Conservation (phyloP, 805 yeast genomes). For the Clavispora vitiphila region DNA sequence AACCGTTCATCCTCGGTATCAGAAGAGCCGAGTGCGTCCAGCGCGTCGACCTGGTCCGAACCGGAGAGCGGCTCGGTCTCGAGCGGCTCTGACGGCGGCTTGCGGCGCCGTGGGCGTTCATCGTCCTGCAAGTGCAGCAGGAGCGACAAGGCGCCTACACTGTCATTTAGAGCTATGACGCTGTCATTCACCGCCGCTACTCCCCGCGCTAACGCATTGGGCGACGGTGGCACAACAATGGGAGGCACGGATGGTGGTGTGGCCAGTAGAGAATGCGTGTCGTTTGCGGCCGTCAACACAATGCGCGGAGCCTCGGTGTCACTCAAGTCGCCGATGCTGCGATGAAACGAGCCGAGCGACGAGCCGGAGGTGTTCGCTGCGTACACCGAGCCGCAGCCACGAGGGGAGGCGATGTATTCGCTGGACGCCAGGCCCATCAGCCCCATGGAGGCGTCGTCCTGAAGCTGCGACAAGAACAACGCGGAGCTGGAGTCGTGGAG, state of each 20-base stretch:
- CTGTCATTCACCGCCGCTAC: conserved; percentile 4
- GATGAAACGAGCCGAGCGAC: conserved; percentile 9
- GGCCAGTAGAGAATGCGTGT: neutral
- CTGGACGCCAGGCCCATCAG: conserved; percentile 1
- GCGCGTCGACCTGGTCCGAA: conserved; percentile 4
- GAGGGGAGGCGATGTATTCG: neutral
- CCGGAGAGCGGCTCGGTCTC: neutral
- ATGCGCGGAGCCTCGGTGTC: neutral
- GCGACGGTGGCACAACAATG: conserved; percentile 24
- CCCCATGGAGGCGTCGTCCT: conserved; percentile 6
- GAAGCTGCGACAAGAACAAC: conserved; percentile 1
- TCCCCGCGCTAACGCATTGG: conserved; percentile 24
- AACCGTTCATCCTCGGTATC: conserved; percentile 13
- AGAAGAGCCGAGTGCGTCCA: conserved; percentile 2
- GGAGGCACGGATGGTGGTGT: conserved; percentile 15
- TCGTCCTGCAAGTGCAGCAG: conserved; percentile 4
- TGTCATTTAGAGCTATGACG: conserved; percentile 1
- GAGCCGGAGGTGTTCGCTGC: conserved; percentile 20
- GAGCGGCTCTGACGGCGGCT: conserved; percentile 1
- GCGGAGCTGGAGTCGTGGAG: neutral
- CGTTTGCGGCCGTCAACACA: neutral
- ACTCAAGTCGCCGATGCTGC: neutral
- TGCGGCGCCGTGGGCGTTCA: conserved; percentile 6
- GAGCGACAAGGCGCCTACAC: conserved; percentile 11
- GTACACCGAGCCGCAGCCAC: neutral